These are phyloP conservation scores for Aspergillus calidoustus DNA, from an alignment of 2,329 filamentous ascomycete genomes.

Conservation along the genomic window DNA sequence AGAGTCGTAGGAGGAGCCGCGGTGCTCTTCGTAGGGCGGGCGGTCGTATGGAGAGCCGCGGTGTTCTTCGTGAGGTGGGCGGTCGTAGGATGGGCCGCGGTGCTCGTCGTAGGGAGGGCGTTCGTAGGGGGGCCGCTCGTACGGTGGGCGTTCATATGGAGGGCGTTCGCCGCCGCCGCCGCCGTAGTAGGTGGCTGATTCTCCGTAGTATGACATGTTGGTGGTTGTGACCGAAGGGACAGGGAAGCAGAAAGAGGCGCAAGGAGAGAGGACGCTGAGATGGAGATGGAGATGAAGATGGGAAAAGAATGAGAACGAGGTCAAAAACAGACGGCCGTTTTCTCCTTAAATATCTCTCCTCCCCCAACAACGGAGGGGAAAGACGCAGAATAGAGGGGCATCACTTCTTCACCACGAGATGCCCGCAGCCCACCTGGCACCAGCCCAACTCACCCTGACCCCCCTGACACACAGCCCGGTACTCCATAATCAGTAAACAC, in stretches of 20 bases:
- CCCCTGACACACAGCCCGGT: neutral
- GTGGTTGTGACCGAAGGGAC: neutral
- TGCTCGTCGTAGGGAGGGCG: constrained; percentile 17
- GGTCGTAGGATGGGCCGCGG: constrained; percentile 16
- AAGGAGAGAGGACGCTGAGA: constrained; percentile 6
- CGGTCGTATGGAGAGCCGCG: neutral
- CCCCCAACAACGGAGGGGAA: neutral
- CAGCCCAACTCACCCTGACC: neutral
- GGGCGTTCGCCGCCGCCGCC: constrained; percentile 3
- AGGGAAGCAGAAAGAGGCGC: neutral
- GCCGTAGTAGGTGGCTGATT: constrained; percentile 19
- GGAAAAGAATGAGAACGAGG: neutral
- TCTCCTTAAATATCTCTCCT: constrained; percentile 9
- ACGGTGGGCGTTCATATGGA: constrained; percentile 14
- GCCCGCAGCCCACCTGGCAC: neutral
- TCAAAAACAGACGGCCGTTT: neutral
- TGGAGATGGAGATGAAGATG: constrained; percentile 3
- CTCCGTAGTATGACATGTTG: constrained; percentile 25
- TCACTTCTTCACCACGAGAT: neutral
- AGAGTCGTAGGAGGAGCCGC: constrained; percentile 28
- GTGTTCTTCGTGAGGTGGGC: constrained; percentile 17
- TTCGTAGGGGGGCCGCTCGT: constrained; percentile 18
- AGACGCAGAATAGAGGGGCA: neutral
- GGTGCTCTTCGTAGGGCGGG: constrained; percentile 23
- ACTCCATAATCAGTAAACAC: neutral